Evolutionary conservation across 495 filamentous ascomycete species (phyloP), one percentile per base, ranked within the genome.

Genomic region (Daldinia bambusicola): DNA sequence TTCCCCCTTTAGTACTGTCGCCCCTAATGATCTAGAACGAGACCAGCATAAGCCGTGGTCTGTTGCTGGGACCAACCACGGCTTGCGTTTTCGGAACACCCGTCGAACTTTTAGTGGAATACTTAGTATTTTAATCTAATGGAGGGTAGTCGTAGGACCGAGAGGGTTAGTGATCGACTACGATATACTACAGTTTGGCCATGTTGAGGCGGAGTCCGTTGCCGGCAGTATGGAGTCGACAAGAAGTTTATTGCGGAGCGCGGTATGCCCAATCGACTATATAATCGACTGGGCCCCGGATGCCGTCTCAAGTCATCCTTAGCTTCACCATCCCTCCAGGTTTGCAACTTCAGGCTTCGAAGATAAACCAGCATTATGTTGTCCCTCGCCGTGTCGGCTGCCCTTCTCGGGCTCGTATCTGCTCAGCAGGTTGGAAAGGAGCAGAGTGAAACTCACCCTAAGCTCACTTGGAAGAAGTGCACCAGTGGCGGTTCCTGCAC

Each of bases 361-460:
- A 76, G 63, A 60, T 55, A 67, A 50, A 62, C 59, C 61, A 74
- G 69, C 66, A 72, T 61, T 60, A 77, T 77, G 75, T 72, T 77
- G 74, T 66, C 76, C 48, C 73, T 79, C 38, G 64, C 66, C 66
- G 62, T 76, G 55, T 55, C 72, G 31, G 78, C 82, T 52, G 80
- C 81, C 79, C 76, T 86, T 37, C 74, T 84, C 70, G 80, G 80
- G 64, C 52, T 76, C 37, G 81, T 80, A 66, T 63, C 76, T 26
- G 83, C 80, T 67, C 89, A 91, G 80, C 81, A 88, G 76, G 84
- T 82, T 56, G 88, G 88, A 78, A 85, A 79, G n/a, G 64, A 82
- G 70, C 82, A 80, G 20, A 57, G 83, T 9, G 89, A 91, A 79
- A 84, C 79, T 16, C 87, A 89, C 71, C 89, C 89, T 43, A 76